Base-by-base conservation (phyloP, 2,329 filamentous ascomycete species). In the Penicillium sumatraense region DNA sequence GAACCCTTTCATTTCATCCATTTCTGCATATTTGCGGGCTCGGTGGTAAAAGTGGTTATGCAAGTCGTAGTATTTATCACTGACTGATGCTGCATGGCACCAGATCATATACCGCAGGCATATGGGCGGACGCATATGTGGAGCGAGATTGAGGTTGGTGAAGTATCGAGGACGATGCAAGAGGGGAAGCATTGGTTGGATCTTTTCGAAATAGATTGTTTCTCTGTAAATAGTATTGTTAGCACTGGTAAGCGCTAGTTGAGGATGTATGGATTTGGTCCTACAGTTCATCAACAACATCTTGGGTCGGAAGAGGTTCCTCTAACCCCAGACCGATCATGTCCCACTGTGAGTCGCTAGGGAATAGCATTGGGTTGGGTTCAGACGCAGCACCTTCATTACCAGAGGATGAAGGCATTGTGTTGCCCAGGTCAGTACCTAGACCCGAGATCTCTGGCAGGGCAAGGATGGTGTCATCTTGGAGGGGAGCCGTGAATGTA, bases 71-170 rank as follows among this genome's bases (percentile, higher is more conserved):
- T 90, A 97, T 69, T 92, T 95, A 55, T 96, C 91, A 3, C 86
- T 87, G 40, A 93, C 84, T 5, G 90, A 89, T 59, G 91, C 93
- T n/a, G 93, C 92, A 67, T 92, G 78, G n/a, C 89, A 90, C 93
- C 93, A 98, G 81, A 98, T 96, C 52, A 90, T 91, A 75, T 99
- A 99, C 64, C 95, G 87, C 47, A 99, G 78, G 61, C 89, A 91
- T 26, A 96, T 86, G 0, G 93, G 91, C 1, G 95, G 93, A 23
- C 93, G 86, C 78, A 92, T 88, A 59, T 87, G 87, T 16, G 91
- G 91, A n/a, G 91, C 86, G 74, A 97, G 81, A 68, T 93, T 91
- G 87, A 97, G 91, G 27, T 91, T 90, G 18, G 92, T 89, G 55
- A 95, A 80, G 71, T 95, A 98, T 49, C 93, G 86, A 57, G 88